Conservation (phyloP, 148 eudicot species). For the Linanthus parryae region DNA sequence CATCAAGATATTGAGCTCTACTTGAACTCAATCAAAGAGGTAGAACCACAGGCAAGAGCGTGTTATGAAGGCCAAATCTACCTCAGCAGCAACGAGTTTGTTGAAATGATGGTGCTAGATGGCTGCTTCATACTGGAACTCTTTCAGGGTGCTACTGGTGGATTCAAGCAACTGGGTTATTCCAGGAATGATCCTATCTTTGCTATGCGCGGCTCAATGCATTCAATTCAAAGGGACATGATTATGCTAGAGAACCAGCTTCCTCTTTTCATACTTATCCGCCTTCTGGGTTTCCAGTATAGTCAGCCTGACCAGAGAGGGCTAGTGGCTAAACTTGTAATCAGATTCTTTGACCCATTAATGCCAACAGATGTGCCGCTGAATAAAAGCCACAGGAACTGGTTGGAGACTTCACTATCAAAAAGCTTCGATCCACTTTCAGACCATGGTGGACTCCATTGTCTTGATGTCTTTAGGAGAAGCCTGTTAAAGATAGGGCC, state of each 20-base stretch:
- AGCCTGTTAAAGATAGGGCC: constrained; percentile 61
- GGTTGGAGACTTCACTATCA: constrained; percentile 37
- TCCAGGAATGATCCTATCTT: constrained; percentile 77
- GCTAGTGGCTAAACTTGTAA: constrained; percentile 51
- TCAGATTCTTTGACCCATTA: constrained; percentile 80
- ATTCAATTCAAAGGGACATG: constrained; percentile 81
- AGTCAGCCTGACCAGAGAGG: constrained; percentile 43
- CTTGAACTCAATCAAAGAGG: constrained; percentile 46
- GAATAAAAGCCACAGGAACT: constrained; percentile 40
- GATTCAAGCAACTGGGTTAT: constrained; percentile 63
- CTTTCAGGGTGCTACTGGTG: constrained; percentile 61
- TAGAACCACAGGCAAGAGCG: constrained; percentile 52
- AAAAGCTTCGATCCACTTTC: constrained; percentile 53
- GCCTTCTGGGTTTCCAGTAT: constrained; percentile 41
- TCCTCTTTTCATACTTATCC: constrained; percentile 72
- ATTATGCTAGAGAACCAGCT: constrained; percentile 93
- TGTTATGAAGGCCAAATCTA: constrained; percentile 60
- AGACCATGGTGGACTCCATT: constrained; percentile 63
- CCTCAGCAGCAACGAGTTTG: constrained; percentile 54
- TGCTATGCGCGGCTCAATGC: constrained; percentile 82
- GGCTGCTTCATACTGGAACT: constrained; percentile 80
- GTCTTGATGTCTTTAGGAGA: constrained; percentile 71
- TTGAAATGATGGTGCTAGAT: constrained; percentile 83
- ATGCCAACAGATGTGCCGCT: constrained; percentile 83
- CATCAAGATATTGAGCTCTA: constrained; percentile 41